A percentile compares a stretch with the other conserved stretches of the same genome.
phyloP scores from a whole-genome alignment of 2,329 filamentous ascomycete species.

The Fusarium udum region DNA sequence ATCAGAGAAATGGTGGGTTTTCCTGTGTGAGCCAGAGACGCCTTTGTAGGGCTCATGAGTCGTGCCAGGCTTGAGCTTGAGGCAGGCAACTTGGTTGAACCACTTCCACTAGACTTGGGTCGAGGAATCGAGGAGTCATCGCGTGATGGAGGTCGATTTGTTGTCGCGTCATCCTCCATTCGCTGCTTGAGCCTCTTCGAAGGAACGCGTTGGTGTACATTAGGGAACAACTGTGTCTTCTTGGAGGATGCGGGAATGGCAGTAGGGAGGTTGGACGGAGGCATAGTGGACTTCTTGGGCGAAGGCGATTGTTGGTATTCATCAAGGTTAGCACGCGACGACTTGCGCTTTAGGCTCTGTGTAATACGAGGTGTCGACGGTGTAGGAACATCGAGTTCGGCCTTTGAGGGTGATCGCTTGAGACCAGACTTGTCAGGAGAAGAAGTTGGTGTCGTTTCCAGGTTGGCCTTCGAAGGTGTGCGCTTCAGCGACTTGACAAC shows the following conservation, averaged over 20 bases:
- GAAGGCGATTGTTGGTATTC: slow-evolving; percentile 44
- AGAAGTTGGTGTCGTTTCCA: slow-evolving; percentile 48
- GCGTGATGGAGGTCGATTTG: slow-evolving; percentile 67
- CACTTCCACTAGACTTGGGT: slow-evolving; percentile 50
- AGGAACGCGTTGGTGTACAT: slow-evolving; percentile 46
- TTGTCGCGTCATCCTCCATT: slow-evolving; percentile 74
- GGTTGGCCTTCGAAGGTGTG: slow-evolving; percentile 58
- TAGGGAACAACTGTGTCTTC: slow-evolving; percentile 32
- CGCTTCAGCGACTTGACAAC: slow-evolving; percentile 50
- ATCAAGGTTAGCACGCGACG: slow-evolving; percentile 46
- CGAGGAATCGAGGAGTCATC: slow-evolving; percentile 60
- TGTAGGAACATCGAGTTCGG: slow-evolving; percentile 57
- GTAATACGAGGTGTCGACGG: slow-evolving; percentile 54
- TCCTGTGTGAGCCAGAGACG: slow-evolving; percentile 61
- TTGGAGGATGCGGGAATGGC: slow-evolving; percentile 30
- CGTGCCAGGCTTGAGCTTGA: slow-evolving; percentile 62
- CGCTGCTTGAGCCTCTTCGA: slow-evolving; percentile 78
- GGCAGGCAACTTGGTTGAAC: slow-evolving; percentile 48
- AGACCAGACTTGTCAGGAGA: slow-evolving; percentile 52
- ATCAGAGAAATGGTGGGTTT: slow-evolving; percentile 47
- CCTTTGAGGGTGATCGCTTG: slow-evolving; percentile 66
- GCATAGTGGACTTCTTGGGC: slow-evolving; percentile 42
- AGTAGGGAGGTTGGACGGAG: slow-evolving; percentile 34
- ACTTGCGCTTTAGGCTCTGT: slow-evolving; percentile 47
- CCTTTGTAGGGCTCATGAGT: slow-evolving; percentile 81